Evolutionary conservation across 306 rosid species (phyloP), one percentile per base, ranked within the genome.

Genomic region (Biancaea sappan): DNA sequence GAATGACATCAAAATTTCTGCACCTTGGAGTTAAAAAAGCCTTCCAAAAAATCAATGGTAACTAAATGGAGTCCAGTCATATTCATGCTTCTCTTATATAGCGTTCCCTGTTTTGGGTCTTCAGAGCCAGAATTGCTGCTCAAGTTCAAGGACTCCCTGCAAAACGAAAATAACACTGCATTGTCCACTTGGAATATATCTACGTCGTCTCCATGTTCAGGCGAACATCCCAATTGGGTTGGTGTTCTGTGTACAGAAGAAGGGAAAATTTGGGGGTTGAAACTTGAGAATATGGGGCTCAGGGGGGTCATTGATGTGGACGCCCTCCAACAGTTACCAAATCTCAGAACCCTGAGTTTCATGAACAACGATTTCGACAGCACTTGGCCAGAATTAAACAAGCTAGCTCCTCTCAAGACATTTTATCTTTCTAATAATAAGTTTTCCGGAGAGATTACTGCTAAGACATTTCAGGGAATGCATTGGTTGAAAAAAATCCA

Each of bases 251-350:
- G 99, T 63, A n/a, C 34, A 3, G 13, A 56, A 22, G 95, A 59
- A 21, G 98, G 90, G 6, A 65, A 73, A 47, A 58, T 95, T 9
- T 80, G 81, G 89, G 97, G 91, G 7, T 34, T 92, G 71, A 69
- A 61, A 48, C 93, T 95, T n/a, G 91, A 90, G 72, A 82, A 83
- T 0, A 79, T 88, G 93, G 88, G 92, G 59, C 86, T 95, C 8
- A 81, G 68, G 57, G 99, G 99, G 8, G 5, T 14, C 43, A 83
- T 95, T 51, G 86, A 92, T 35, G 50, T 89, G 0, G 81, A 74
- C 0, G 38, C 85, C 5, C 93, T 95, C 1, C 71, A 16, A 37
- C 61, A 58, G n/a, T 60, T 92, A 54, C 82, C 89, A 0, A 53
- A 73, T 59, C 84, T 95, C 19, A 86, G 91, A 80, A 79, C 84